Percentiles rank a stretch among this genome's conserved stretches.
phyloP scores from a whole-genome alignment of 2,329 filamentous ascomycete species.

The Epichloe gansuensis region DNA sequence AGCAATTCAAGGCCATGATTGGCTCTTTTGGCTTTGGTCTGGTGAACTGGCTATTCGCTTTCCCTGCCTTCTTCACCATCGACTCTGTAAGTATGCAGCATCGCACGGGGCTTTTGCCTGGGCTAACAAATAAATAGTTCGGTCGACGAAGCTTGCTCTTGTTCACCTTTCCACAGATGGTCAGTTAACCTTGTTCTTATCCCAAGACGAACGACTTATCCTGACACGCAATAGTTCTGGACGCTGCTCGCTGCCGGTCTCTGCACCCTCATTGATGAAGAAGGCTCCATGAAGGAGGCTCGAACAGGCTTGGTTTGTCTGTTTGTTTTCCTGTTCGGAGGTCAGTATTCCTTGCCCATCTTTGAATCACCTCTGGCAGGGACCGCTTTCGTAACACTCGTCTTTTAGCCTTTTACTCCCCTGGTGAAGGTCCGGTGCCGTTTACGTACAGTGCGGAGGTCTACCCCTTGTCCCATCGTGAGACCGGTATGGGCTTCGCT shows the following conservation, averaged over 20 bases:
- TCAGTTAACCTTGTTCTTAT: conserved; percentile 12
- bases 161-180: conserved; percentile 57
- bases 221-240: conserved; percentile 24
- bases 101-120: neutral
- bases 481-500: conserved; percentile 52
- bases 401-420: conserved; percentile 43
- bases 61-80: conserved; percentile 54
- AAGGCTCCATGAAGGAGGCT: conserved; percentile 20
- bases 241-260: conserved; percentile 35
- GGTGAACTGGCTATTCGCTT: conserved; percentile 55
- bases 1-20: conserved; percentile 35
- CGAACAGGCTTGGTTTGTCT: conserved; percentile 44
- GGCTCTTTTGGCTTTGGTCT: conserved; percentile 38
- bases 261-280: conserved; percentile 22
- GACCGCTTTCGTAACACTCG: neutral
- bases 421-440: conserved; percentile 51
- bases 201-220: neutral
- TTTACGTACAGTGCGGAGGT: conserved; percentile 53
- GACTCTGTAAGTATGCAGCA: conserved; percentile 32
- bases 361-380: too few relatives aligned
- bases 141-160: conserved; percentile 49
- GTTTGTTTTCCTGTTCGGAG: conserved; percentile 53
- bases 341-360: conserved; percentile 3
- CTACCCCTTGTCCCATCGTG: conserved; percentile 51
- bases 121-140: conserved; percentile 23